phyloP scores from a whole-genome alignment of 1,284 basidiomycete species.

The Termitomyces sp. region DNA sequence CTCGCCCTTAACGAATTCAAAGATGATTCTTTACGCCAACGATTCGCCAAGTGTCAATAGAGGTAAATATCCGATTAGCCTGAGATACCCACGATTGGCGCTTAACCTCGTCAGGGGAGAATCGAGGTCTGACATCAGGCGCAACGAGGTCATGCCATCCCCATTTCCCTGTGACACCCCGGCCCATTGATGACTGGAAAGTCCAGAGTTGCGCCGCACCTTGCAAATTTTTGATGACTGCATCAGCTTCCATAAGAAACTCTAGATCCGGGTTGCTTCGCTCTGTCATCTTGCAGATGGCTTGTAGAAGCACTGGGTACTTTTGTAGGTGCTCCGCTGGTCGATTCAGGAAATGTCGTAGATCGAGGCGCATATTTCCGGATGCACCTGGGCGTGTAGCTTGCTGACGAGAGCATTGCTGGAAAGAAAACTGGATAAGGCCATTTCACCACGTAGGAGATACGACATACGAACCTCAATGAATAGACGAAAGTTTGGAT shows the following conservation, averaged over 20 bases:
- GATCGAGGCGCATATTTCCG: constrained; percentile 77
- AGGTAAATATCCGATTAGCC: background rate
- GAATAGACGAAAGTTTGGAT: constrained; percentile 80
- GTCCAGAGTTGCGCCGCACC: constrained; percentile 74
- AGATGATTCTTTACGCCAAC: constrained; percentile 64
- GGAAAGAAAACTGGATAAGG: background rate
- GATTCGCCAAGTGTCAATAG: background rate
- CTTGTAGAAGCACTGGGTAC: constrained; percentile 84
- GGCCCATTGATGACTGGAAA: constrained; percentile 83
- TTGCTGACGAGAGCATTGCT: constrained; percentile 52
- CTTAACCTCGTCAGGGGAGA: constrained; percentile 77
- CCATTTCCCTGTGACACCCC: constrained; percentile 68
- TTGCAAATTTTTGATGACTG: constrained; percentile 74
- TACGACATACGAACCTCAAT: constrained; percentile 61
- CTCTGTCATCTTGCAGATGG: constrained; percentile 78
- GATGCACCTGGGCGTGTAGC: constrained; percentile 53
- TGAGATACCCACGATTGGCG: constrained; percentile 75
- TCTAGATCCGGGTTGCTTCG: constrained; percentile 77
- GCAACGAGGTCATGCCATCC: constrained; percentile 89
- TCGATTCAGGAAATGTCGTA: constrained; percentile 83
- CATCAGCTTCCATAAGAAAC: constrained; percentile 71
- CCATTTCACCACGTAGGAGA: background rate
- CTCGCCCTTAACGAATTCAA: constrained; percentile 94
- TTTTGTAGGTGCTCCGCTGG: constrained; percentile 88
- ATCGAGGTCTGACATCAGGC: constrained; percentile 52